A percentile compares a stretch with the other conserved stretches of the same genome.
Evolutionary conservation across 2,329 filamentous ascomycete genomes (phyloP).

Genomic region (Penicillium sp.): DNA sequence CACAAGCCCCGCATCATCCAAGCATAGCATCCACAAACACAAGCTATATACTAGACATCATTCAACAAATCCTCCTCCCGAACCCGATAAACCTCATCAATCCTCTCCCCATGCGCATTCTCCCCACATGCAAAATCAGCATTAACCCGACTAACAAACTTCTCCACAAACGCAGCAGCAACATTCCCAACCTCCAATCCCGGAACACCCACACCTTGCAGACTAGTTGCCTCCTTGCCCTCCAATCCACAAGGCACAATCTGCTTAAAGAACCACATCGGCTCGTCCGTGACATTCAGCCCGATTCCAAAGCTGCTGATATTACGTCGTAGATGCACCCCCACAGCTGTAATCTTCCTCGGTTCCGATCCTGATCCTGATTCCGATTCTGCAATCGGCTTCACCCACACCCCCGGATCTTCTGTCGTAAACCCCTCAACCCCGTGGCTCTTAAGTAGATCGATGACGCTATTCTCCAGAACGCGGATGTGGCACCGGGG

Average conservation of each 20-base stretch:
- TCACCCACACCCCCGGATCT: constrained; percentile 83
- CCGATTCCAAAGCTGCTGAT: constrained; percentile 83
- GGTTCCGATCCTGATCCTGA: constrained; percentile 14
- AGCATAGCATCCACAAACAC: not conserved
- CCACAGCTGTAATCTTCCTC: constrained; percentile 81
- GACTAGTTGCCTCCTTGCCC: constrained; percentile 75
- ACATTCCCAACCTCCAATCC: constrained; percentile 40
- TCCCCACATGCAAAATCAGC: constrained; percentile 36
- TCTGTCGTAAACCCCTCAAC: constrained; percentile 64
- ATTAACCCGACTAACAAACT: constrained; percentile 43
- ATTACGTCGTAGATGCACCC: constrained; percentile 84
- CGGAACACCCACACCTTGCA: constrained; percentile 54
- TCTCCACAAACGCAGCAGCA: constrained; percentile 38
- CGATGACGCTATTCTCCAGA: constrained; percentile 74
- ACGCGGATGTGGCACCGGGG: constrained; percentile 75
- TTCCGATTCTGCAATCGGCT: constrained; percentile 2
- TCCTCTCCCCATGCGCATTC: constrained; percentile 33
- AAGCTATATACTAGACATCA: not conserved
- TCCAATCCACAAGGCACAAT: constrained; percentile 90
- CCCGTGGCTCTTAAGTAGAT: constrained; percentile 60
- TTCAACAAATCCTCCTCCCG: constrained; percentile 32
- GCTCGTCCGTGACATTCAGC: constrained; percentile 52
- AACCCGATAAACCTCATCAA: constrained; percentile 43
- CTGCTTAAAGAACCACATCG: constrained; percentile 67
- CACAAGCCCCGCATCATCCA: not conserved